These are phyloP conservation scores for Xerocomus spinulosus DNA, from an alignment of 768 basidiomycete species.

Conservation along the genomic window DNA sequence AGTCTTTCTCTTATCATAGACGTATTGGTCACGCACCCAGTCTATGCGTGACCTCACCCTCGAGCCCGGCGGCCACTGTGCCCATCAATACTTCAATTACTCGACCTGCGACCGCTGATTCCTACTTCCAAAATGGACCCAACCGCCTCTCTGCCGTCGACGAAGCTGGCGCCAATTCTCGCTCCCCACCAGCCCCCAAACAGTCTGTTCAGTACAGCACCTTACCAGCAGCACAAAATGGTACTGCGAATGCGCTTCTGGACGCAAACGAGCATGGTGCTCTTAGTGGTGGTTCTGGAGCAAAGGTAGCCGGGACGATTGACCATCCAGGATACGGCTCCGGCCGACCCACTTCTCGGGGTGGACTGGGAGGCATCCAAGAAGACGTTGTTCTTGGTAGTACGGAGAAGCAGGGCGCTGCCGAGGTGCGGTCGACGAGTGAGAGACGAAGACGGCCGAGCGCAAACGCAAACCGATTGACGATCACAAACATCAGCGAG, in stretches of 20 bases:
- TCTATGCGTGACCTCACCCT: constrained; percentile 30
- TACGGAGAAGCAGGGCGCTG: constrained; percentile 2
- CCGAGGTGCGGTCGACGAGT: constrained; percentile 6
- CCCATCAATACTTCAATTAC: constrained; percentile 23
- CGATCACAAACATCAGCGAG: constrained; percentile 40
- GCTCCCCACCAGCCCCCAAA: constrained; percentile 9
- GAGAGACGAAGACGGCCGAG: constrained; percentile 32
- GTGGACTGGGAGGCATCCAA: constrained; percentile 24
- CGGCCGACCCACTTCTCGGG: constrained; percentile 11
- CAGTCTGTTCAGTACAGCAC: constrained; percentile 29
- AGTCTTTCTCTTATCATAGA: constrained; percentile 22
- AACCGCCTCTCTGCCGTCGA: constrained; percentile 5
- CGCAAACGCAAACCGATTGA: constrained; percentile 34
- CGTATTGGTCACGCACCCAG: constrained; percentile 48
- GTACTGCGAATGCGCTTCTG: constrained; percentile 5
- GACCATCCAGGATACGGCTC: constrained; percentile 28
- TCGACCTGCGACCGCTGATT: constrained; percentile 22
- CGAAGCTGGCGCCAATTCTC: constrained; percentile 6
- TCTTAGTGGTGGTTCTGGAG: constrained; percentile 10
- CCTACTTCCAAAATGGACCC: constrained; percentile 9
- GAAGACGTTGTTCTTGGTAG: constrained; percentile 11
- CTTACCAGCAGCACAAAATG: constrained; percentile 23
- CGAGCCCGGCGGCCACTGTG: constrained; percentile 28
- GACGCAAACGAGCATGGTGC: constrained; percentile 22
- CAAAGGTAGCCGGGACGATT: constrained; percentile 15